Evolutionary conservation across 2,329 filamentous ascomycete species (phyloP).

Genomic region (Pseudogymnoascus sp.): DNA sequence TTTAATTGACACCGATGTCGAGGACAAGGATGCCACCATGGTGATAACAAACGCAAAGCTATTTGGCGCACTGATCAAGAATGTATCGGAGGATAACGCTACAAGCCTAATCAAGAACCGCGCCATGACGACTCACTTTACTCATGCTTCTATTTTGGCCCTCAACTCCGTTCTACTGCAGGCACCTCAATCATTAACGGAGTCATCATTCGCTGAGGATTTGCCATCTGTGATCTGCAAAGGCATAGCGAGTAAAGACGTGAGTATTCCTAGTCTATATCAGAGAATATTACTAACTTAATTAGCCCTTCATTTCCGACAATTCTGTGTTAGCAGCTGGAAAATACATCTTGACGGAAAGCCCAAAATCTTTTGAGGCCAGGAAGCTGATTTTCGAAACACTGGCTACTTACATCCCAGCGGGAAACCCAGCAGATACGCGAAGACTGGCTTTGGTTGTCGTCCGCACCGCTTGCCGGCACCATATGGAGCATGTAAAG

Average conservation of each 20-base stretch:
- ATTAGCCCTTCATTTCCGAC: constrained; percentile 71
- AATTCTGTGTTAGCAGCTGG: constrained; percentile 84
- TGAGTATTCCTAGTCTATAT: constrained; percentile 36
- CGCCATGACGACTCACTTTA: constrained; percentile 69
- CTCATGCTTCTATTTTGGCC: constrained; percentile 69
- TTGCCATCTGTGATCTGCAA: constrained; percentile 68
- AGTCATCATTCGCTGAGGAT: constrained; percentile 60
- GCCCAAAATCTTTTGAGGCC: constrained; percentile 62
- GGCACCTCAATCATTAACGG: constrained; percentile 60
- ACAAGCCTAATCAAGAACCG: constrained; percentile 53
- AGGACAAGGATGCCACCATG: constrained; percentile 67
- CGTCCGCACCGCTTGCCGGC: constrained; percentile 72
- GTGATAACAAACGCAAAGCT: constrained; percentile 85
- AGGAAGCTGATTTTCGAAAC: constrained; percentile 73
- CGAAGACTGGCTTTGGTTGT: constrained; percentile 81
- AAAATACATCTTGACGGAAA: constrained; percentile 71
- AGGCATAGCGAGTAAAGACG: constrained; percentile 68
- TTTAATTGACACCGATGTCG: constrained; percentile 77
- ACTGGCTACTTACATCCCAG: constrained; percentile 64
- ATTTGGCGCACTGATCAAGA: constrained; percentile 81
- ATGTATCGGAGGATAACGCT: constrained; percentile 66
- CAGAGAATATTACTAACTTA: constrained; percentile 18
- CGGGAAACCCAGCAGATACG: constrained; percentile 71
- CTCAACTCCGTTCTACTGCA: constrained; percentile 85
- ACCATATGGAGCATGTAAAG: constrained; percentile 69